Conservation (phyloP, 495 filamentous ascomycete genomes). For the Neurospora cerealis region DNA sequence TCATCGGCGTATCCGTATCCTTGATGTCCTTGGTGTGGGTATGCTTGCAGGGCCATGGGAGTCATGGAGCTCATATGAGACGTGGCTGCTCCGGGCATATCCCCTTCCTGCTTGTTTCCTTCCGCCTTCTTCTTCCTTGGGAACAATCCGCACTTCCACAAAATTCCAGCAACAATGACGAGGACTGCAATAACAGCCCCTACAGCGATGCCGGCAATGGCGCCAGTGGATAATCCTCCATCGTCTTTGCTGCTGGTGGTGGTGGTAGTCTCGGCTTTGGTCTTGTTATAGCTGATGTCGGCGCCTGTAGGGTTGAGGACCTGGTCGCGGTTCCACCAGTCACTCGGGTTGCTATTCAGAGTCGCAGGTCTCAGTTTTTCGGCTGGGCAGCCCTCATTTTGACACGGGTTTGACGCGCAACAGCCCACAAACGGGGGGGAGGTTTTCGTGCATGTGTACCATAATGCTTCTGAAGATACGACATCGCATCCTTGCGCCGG, state of each 20-base stretch:
- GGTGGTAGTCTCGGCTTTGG: background rate
- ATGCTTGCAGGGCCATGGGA: background rate
- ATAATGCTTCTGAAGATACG: conserved; percentile 7
- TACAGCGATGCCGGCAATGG: conserved; percentile 10
- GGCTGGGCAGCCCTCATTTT: conserved; percentile 11
- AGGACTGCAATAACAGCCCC: background rate
- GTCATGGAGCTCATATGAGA: background rate
- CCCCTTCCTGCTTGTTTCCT: background rate
- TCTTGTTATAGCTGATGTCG: background rate
- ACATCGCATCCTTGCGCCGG: conserved; percentile 10
- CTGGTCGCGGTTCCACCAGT: background rate
- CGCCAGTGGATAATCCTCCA: conserved; percentile 1
- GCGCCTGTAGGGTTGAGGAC: background rate
- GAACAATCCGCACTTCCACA: conserved; percentile 6
- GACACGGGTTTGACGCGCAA: conserved; percentile 21
- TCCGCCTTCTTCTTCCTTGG: conserved; percentile 1
- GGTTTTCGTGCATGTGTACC: conserved; percentile 18
- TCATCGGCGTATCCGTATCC: background rate
- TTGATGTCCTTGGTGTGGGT: background rate
- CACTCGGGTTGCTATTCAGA: background rate
- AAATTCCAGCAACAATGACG: background rate
- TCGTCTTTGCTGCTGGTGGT: background rate
- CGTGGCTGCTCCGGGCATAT: background rate
- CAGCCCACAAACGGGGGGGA: conserved; percentile 26
- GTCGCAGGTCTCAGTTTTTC: conserved; percentile 17